Conservation (phyloP, 306 rosid species). For the Fagus crenata region DNA sequence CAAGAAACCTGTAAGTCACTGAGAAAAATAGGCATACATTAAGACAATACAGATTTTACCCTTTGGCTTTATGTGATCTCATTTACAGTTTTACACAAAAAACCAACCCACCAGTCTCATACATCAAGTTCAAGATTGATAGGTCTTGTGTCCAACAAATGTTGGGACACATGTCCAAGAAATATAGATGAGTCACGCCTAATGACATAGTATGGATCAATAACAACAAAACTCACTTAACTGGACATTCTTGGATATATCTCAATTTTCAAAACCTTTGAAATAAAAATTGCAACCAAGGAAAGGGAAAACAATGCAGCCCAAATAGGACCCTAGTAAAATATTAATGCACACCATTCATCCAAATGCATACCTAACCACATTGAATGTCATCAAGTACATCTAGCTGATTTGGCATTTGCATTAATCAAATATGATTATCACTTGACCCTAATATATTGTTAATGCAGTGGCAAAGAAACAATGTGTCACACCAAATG, state of each 20-base stretch:
- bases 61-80: background rate
- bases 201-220: background rate
- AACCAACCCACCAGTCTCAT: background rate
- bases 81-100: background rate
- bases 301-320: background rate
- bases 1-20: background rate
- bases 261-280: background rate
- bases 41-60: background rate
- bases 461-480: slow-evolving; percentile 7
- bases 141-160: background rate
- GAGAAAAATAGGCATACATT: background rate
- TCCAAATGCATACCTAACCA: background rate
- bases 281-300: background rate
- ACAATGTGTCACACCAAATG: background rate
- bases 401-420: slow-evolving; percentile 8
- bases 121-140: slow-evolving; percentile 1
- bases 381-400: background rate
- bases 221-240: slow-evolving; percentile 1
- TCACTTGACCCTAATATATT: background rate
- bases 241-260: slow-evolving; percentile 4
- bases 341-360: background rate
- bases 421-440: background rate
- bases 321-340: background rate
- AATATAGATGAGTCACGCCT: background rate
- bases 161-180: slow-evolving; percentile 1